Conservation (phyloP, 495 filamentous ascomycete species). For the Chaetomium tenue region DNA sequence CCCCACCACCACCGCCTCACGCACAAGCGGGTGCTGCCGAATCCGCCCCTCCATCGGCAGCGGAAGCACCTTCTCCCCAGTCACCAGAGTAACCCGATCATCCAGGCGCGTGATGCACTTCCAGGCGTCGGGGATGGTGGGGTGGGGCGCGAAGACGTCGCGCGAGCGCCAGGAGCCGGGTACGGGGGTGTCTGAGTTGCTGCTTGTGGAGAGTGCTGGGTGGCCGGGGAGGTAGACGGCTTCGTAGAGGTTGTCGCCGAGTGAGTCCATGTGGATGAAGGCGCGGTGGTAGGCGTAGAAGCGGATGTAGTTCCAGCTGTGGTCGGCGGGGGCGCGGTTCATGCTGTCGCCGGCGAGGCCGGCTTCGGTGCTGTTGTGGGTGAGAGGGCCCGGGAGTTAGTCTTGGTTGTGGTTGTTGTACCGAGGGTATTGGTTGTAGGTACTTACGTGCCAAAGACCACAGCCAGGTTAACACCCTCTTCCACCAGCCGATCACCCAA, state of each 20-base stretch:
- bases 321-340: not conserved
- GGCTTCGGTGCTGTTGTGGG: conserved; percentile 2
- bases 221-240: no score
- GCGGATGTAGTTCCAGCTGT: conserved; percentile 10
- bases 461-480: not conserved
- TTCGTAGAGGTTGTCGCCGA: not conserved
- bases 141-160: conserved; percentile 64
- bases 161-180: conserved; percentile 33
- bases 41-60: conserved; percentile 27
- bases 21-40: not conserved
- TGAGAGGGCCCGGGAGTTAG: not conserved
- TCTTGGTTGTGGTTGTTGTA: not conserved
- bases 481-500: not conserved
- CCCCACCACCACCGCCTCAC: conserved; percentile 56
- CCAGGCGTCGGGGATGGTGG: conserved; percentile 58
- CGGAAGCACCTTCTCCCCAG: conserved; percentile 70
- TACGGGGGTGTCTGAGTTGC: not conserved
- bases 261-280: conserved; percentile 2
- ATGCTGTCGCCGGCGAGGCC: conserved; percentile 6
- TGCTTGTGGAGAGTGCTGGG: no score
- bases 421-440: no score
- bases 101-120: conserved; percentile 64
- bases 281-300: not conserved
- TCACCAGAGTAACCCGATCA: conserved; percentile 61
- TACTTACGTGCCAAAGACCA: conserved; percentile 4